phyloP scores from a whole-genome alignment of 129 eudicot genomes.

The Oenanthe sinensis region DNA sequence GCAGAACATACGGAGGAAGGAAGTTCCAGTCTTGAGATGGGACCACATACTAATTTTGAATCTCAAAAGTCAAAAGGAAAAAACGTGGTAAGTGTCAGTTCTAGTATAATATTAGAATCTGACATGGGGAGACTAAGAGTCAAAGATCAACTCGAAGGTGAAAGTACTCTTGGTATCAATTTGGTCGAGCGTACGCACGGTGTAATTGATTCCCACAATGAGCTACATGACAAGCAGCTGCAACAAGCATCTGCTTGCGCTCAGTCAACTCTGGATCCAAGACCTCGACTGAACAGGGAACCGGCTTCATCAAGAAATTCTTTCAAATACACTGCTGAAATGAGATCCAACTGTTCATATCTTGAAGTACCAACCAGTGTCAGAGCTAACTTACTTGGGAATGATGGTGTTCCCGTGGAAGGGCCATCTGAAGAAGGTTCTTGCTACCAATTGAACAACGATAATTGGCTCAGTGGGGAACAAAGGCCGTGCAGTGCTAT shows the following conservation, averaged over 20 bases:
- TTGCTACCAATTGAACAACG: conserved; percentile 56
- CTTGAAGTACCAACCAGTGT: conserved; percentile 39
- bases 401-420: conserved; percentile 48
- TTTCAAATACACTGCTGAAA: conserved; percentile 29
- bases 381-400: conserved; percentile 28
- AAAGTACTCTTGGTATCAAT: conserved; percentile 37
- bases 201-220: conserved; percentile 42
- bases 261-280: conserved; percentile 39
- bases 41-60: conserved; percentile 21
- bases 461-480: conserved; percentile 67
- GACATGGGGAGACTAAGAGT: conserved; percentile 34
- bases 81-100: conserved; percentile 24
- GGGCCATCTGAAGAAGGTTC: conserved; percentile 92
- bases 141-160: conserved; percentile 39
- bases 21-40: conserved; percentile 28
- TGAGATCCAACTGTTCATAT: conserved; percentile 51
- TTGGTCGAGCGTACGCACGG: conserved; percentile 47
- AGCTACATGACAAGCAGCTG: conserved; percentile 27
- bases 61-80: conserved; percentile 37
- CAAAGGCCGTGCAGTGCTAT: conserved; percentile 43
- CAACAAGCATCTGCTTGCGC: conserved; percentile 26
- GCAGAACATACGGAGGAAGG: conserved; percentile 41
- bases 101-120: conserved; percentile 36
- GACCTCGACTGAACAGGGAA: conserved; percentile 30
- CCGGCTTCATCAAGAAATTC: conserved; percentile 30